Percentiles rank a stretch among this genome's conserved stretches.
Evolutionary conservation across 352 stramenopile species (phyloP).

Genomic region (Paralagenidium karlingii): DNA sequence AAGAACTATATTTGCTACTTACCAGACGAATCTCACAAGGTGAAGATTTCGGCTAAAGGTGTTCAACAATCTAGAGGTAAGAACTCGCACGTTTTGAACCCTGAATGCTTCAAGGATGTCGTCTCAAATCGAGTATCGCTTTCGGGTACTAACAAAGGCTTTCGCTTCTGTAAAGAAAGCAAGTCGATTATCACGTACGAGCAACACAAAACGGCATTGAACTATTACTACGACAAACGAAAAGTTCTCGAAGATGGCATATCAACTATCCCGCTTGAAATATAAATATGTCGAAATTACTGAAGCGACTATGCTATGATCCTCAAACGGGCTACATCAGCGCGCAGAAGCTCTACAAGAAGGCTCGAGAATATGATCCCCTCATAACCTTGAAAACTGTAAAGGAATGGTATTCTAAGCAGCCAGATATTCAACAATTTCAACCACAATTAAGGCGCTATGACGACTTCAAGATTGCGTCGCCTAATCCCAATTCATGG

Average conservation of each 20-base stretch:
- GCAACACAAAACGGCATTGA: constrained; percentile 9
- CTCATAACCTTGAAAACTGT: constrained; percentile 10
- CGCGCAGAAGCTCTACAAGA: constrained; percentile 9
- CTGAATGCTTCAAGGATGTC: constrained; percentile 8
- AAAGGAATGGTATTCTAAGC: constrained; percentile 8
- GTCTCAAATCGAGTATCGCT: constrained; percentile 10
- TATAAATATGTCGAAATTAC: constrained; percentile 7
- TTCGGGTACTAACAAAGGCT: constrained; percentile 12
- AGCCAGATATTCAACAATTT: constrained; percentile 12
- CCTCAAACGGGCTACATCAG: constrained; percentile 11
- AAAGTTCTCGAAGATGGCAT: constrained; percentile 10
- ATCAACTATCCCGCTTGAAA: constrained; percentile 7
- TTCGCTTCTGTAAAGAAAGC: constrained; percentile 8
- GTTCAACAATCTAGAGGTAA: constrained; percentile 5
- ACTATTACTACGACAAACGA: constrained; percentile 18
- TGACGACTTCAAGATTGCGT: constrained; percentile 10
- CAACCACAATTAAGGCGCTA: constrained; percentile 6
- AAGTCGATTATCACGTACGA: constrained; percentile 17
- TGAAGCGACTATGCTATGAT: constrained; percentile 13
- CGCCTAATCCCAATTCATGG: constrained; percentile 13
- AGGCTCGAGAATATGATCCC: constrained; percentile 6
- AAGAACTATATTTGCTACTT: constrained; percentile 16
- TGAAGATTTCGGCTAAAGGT: constrained; percentile 11
- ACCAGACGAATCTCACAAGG: constrained; percentile 6
- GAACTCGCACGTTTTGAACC: constrained; percentile 6